Evolutionary conservation across 2,329 filamentous ascomycete species (phyloP).

Genomic region (Arthrobotrys iridis): DNA sequence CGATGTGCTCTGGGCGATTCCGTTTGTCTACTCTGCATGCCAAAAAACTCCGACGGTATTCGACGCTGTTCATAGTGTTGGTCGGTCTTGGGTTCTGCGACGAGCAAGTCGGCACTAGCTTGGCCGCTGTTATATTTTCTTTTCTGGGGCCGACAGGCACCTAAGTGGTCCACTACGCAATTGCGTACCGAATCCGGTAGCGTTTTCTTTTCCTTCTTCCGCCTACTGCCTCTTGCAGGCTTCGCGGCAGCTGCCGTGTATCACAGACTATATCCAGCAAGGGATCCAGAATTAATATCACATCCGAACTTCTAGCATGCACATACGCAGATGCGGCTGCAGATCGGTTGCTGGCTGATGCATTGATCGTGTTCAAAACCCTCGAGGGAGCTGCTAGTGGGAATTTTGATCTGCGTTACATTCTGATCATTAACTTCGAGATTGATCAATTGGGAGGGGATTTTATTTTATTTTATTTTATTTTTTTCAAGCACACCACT

Average conservation of each 20-base stretch:
- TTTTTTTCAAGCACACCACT: no score
- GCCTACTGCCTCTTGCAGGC: not conserved
- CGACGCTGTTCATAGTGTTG: not conserved
- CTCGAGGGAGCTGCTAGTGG: constrained; percentile 17
- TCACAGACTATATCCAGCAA: constrained; percentile 17
- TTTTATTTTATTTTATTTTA: no score
- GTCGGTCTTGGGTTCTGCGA: not conserved
- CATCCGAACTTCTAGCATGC: constrained; percentile 15
- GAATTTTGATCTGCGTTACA: constrained; percentile 25
- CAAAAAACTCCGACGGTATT: not conserved
- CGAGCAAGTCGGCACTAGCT: not conserved
- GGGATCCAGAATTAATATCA: constrained; percentile 23
- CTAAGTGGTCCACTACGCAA: not conserved
- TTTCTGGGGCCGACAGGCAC: no score
- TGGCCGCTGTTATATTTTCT: not conserved
- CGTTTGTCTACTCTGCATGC: not conserved
- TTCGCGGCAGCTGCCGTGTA: not conserved
- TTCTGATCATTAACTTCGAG: not conserved
- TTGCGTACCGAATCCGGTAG: constrained; percentile 6
- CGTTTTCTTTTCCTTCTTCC: not conserved
- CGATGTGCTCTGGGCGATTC: constrained; percentile 19
- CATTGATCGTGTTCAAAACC: constrained; percentile 1
- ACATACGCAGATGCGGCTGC: constrained; percentile 22
- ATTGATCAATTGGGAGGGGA: constrained; percentile 3
- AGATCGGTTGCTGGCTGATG: constrained; percentile 1